phyloP scores from a whole-genome alignment of 2,329 filamentous ascomycete genomes.

The Myriosclerotinia scirpicola region DNA sequence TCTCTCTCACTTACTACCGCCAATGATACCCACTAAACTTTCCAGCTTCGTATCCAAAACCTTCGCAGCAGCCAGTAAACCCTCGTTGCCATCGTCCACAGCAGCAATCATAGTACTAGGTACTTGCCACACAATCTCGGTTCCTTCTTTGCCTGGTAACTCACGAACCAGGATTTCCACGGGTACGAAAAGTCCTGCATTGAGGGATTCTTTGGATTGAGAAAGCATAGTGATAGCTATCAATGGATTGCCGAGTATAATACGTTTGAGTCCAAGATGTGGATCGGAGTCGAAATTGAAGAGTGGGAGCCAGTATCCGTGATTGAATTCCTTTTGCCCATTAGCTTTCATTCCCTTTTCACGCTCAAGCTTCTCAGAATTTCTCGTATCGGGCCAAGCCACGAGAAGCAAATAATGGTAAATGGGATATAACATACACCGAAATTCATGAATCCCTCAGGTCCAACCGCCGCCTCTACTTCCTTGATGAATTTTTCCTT shows the following conservation, averaged over 20 bases:
- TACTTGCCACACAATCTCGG: slow-evolving; percentile 30
- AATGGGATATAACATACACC: slow-evolving; percentile 20
- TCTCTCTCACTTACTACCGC: background rate
- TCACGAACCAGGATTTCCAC: slow-evolving; percentile 33
- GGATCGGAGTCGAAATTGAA: slow-evolving; percentile 26
- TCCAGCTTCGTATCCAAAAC: slow-evolving; percentile 30
- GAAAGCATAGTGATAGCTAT: slow-evolving; percentile 34
- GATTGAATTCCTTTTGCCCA: slow-evolving; percentile 29
- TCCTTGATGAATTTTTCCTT: slow-evolving; percentile 24
- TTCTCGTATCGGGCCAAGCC: background rate
- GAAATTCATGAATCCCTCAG: slow-evolving; percentile 34
- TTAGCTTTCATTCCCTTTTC: background rate
- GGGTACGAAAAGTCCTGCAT: slow-evolving; percentile 31
- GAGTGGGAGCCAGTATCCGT: slow-evolving; percentile 31
- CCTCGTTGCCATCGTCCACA: slow-evolving; percentile 19
- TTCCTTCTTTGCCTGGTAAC: slow-evolving; percentile 23
- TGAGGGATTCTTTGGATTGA: slow-evolving; percentile 24
- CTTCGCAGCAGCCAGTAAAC: slow-evolving; percentile 25
- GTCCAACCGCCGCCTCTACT: slow-evolving; percentile 25
- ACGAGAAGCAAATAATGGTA: background rate
- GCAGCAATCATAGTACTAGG: slow-evolving; percentile 31
- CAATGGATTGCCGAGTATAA: slow-evolving; percentile 35
- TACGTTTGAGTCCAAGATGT: slow-evolving; percentile 25
- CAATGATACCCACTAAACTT: slow-evolving; percentile 23
- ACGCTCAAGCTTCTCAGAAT: background rate